These are phyloP conservation scores for Elsinoe batatas DNA, from an alignment of 2,329 filamentous ascomycete genomes.

Conservation along the genomic window DNA sequence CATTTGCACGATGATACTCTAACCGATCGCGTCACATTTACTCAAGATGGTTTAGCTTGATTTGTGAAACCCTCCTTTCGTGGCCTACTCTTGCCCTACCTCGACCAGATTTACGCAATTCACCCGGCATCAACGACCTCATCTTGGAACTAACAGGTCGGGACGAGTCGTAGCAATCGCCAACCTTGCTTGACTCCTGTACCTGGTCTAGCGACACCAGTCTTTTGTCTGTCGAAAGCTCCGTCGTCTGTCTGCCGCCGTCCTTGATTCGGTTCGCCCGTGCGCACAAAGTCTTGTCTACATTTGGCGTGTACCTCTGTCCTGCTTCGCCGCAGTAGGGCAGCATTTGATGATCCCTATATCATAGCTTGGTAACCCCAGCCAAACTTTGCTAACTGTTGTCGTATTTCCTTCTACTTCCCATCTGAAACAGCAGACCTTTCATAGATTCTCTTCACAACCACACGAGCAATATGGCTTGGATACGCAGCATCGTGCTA, in stretches of 20 bases:
- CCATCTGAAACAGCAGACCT: not conserved
- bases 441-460: not conserved
- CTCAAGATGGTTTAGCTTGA: not conserved
- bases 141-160: not conserved
- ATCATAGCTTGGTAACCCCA: not conserved
- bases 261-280: not conserved
- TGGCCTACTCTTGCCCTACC: not conserved
- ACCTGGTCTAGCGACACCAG: not conserved
- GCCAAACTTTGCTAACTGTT: not conserved
- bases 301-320: conserved; percentile 1
- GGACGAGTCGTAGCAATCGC: not conserved
- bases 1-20: not conserved
- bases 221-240: not conserved
- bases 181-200: not conserved
- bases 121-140: not conserved
- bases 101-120: not conserved
- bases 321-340: not conserved
- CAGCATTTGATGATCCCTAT: conserved; percentile 1
- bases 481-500: not conserved
- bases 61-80: not conserved
- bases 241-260: not conserved
- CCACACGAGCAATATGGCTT: not conserved
- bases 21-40: conserved; percentile 5
- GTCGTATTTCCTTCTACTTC: not conserved
- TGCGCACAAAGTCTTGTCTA: conserved; percentile 9